Conservation (phyloP, 2,329 filamentous ascomycete genomes). For the Grosmannia clavigera region DNA sequence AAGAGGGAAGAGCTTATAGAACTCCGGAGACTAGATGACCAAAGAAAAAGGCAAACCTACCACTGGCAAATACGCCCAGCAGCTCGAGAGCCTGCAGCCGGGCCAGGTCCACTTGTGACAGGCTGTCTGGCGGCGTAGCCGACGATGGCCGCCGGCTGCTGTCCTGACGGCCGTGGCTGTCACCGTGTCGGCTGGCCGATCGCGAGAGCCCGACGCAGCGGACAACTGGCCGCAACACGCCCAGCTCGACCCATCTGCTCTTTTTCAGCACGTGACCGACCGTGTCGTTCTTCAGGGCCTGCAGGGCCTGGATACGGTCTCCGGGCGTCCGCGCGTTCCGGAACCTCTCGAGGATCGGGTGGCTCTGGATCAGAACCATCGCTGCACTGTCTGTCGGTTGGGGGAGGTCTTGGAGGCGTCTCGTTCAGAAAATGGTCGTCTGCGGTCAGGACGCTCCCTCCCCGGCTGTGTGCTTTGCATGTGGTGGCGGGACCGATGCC, state of each 20-base stretch:
- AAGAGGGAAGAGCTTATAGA: no score
- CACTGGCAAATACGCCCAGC: conserved; percentile 73
- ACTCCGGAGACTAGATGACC: background rate
- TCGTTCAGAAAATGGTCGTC: background rate
- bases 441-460: background rate
- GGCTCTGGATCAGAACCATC: conserved; percentile 42
- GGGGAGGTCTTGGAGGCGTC: background rate
- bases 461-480: background rate
- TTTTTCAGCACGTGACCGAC: conserved; percentile 83
- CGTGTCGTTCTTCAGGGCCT: conserved; percentile 74
- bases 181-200: conserved; percentile 15
- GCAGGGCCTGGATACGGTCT: conserved; percentile 50
- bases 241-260: conserved; percentile 60
- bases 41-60: conserved; percentile 31
- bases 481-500: background rate
- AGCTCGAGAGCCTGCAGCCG: conserved; percentile 72
- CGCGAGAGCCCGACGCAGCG: conserved; percentile 28
- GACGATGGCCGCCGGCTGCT: conserved; percentile 11
- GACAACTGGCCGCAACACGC: conserved; percentile 50
- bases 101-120: conserved; percentile 53
- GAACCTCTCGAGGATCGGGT: conserved; percentile 44
- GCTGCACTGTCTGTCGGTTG: background rate
- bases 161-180: conserved; percentile 25
- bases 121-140: conserved; percentile 19
- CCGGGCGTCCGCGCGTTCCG: conserved; percentile 36